Percentiles rank a stretch among this genome's conserved stretches.
phyloP scores from a whole-genome alignment of 805 yeast genomes.

The Wickerhamomyces kurtzmanii region DNA sequence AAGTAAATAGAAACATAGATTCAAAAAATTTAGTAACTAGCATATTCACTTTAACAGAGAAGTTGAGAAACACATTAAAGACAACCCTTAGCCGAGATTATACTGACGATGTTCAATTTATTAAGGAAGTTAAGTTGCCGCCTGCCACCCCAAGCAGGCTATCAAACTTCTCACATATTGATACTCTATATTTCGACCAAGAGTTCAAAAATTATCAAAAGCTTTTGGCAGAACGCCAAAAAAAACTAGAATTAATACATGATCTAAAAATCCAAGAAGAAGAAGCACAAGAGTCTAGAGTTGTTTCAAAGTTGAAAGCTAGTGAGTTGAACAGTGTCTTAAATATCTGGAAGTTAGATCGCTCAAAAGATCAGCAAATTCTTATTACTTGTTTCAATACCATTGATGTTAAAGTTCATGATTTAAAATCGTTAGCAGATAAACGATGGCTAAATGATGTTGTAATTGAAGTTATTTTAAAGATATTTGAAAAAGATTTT shows the following conservation, averaged over 20 bases:
- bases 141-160: slow-evolving; percentile 10
- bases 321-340: slow-evolving; percentile 16
- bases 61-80: slow-evolving; percentile 2
- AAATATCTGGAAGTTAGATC: slow-evolving; percentile 16
- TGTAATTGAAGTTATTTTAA: slow-evolving; percentile 74
- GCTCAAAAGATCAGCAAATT: slow-evolving; percentile 14
- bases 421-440: slow-evolving; percentile 61
- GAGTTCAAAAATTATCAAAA: slow-evolving; percentile 33
- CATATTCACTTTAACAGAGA: slow-evolving; percentile 2
- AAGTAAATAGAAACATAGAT: slow-evolving; percentile 5
- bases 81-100: not conserved
- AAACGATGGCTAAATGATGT: slow-evolving; percentile 86
- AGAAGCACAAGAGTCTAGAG: slow-evolving; percentile 7
- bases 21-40: slow-evolving; percentile 1
- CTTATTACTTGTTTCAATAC: slow-evolving; percentile 20
- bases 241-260: slow-evolving; percentile 23
- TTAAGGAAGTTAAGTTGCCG: slow-evolving; percentile 11
- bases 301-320: slow-evolving; percentile 17
- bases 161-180: slow-evolving; percentile 16
- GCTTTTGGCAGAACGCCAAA: slow-evolving; percentile 30
- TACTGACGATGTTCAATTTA: slow-evolving; percentile 9
- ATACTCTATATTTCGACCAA: slow-evolving; percentile 19
- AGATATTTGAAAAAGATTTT: slow-evolving; percentile 19
- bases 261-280: slow-evolving; percentile 25
- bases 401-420: slow-evolving; percentile 57